These are phyloP conservation scores for Vigna hirtella DNA, from an alignment of 306 rosid genomes.

Conservation along the genomic window DNA sequence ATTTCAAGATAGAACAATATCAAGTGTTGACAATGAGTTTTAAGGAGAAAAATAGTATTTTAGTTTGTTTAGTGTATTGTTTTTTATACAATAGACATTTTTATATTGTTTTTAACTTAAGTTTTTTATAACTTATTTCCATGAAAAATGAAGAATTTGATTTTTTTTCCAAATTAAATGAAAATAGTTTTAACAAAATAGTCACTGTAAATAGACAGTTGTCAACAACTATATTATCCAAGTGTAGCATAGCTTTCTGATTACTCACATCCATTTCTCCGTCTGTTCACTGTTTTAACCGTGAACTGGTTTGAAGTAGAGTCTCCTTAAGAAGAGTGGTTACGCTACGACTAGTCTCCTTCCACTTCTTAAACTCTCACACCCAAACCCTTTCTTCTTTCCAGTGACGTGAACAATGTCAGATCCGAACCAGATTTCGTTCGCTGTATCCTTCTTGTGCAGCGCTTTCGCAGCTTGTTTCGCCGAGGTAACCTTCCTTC, in stretches of 20 bases:
- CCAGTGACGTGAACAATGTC: constrained; percentile 55
- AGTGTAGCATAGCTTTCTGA: too few species aligned
- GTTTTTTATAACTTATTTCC: too few species aligned
- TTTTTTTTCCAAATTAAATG: too few species aligned
- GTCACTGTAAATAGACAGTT: neutral
- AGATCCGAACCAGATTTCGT: constrained; percentile 85
- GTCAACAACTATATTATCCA: neutral
- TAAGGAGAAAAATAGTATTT: too few species aligned
- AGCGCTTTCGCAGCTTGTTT: constrained; percentile 96
- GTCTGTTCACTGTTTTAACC: neutral
- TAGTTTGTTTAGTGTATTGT: too few species aligned
- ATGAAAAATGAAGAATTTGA: too few species aligned
- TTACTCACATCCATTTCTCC: neutral
- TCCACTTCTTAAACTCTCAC: constrained; percentile 39
- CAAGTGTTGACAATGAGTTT: too few species aligned
- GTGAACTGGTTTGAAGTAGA: neutral
- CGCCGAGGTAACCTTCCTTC: constrained; percentile 72
- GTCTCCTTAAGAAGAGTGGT: constrained; percentile 7
- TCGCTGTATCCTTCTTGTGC: constrained; percentile 73
- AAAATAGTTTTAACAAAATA: too few species aligned
- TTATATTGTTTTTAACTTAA: too few species aligned
- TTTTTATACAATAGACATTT: too few species aligned
- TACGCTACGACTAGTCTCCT: constrained; percentile 29
- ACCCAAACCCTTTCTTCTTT: neutral
- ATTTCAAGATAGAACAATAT: too few species aligned